phyloP scores from a whole-genome alignment of 2,329 filamentous ascomycete species.

The Davidsoniella australis region DNA sequence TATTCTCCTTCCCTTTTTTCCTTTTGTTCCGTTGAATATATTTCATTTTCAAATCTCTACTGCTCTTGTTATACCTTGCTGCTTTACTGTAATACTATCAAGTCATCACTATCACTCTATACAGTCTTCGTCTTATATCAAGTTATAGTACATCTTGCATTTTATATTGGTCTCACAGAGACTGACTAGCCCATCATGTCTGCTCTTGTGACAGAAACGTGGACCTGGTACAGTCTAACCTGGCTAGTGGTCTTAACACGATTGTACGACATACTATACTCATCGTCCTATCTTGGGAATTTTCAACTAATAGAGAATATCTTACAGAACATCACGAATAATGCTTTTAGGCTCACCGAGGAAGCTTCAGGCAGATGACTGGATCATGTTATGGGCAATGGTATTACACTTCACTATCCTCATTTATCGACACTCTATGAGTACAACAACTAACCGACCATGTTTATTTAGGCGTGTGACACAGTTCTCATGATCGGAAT shows the following conservation, averaged over 20 bases:
- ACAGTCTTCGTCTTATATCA: no score
- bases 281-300: not conserved
- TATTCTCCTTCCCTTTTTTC: not conserved
- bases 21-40: not conserved
- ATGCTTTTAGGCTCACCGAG: slow-evolving; percentile 27
- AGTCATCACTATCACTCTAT: no score
- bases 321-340: slow-evolving; percentile 22
- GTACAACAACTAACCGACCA: slow-evolving; percentile 5
- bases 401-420: slow-evolving; percentile 20
- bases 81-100: no score
- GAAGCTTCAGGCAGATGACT: slow-evolving; percentile 37
- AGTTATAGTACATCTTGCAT: no score
- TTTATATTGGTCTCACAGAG: not conserved
- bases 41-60: no score
- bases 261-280: slow-evolving; percentile 20
- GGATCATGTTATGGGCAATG: slow-evolving; percentile 35
- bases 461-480: slow-evolving; percentile 25
- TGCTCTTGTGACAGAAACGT: slow-evolving; percentile 23
- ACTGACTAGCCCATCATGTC: slow-evolving; percentile 16
- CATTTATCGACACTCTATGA: not conserved
- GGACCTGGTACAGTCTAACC: slow-evolving; percentile 28
- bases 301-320: not conserved
- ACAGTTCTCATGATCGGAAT: slow-evolving; percentile 37
- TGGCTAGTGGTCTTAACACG: slow-evolving; percentile 23
- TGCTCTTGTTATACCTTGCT: no score